Evolutionary conservation across 192 early-diverging fungal species (phyloP), one percentile per base, ranked within the genome.

Genomic region (Entophlyctis luteolus): DNA sequence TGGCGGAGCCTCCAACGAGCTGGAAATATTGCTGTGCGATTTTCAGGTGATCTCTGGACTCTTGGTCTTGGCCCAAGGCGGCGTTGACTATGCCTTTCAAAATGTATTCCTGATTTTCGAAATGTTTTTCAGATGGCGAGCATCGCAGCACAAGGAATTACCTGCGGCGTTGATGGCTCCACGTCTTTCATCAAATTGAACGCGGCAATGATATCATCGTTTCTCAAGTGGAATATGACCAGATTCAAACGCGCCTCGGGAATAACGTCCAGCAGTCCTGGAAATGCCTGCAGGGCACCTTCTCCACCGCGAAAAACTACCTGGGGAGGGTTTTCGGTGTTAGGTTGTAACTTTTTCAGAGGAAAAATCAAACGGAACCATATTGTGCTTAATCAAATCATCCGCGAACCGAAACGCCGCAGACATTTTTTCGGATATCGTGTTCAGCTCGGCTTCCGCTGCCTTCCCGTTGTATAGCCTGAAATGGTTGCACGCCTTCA

Each of bases 21-120:
- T 86, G 84, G 52, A 86, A 86, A 66, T 84, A 84, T 65, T 86
- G 84, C 58, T 86, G 84, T 2, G 84, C 84, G 48, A 84, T 79
- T 57, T 86, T 86, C 25, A 86, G 63, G 57, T 86, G 84, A 56
- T 86, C 84, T 6, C 84, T 67, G 18, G 82, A 84, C 38, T 86
- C 84, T 54, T 82, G 81, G 39, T 85, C 84, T 62, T 86, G 84
- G 14, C 84, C 84, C 12, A 86, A 54, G 3, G 77, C 75, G 3
- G 84, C 81, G 63, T 86, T 84, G 3, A 84, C 84, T 55, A 86
- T 86, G 10, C 82, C 84, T 69, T 86, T 86, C 32, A 86, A 66
- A 60, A 86, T 84, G 70, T 86, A 86, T 52, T 86, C 84, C 67
- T 79, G 54, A 16, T 14, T 16, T 22, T 39, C 14, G 27, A 28